Evolutionary conservation across 305 asterid genomes (phyloP).

Genomic region (Fraxinus xanthoxyloides): DNA sequence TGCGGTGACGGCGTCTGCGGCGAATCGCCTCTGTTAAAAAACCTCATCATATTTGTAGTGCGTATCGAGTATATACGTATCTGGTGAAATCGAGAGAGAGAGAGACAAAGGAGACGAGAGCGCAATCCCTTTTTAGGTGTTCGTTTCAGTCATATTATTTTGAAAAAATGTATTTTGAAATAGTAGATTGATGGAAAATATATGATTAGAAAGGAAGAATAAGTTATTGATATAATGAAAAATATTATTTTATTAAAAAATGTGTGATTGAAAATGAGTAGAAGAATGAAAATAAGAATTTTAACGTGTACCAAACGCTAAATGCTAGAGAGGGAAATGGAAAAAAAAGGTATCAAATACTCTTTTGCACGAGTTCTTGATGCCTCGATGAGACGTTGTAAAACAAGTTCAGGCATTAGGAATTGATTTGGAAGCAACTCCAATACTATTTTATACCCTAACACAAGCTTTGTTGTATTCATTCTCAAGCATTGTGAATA

Average conservation of each 20-base stretch:
- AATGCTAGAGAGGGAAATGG: slow-evolving; percentile 22
- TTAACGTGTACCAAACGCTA: too few species aligned
- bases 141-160: too few species aligned
- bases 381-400: neutral
- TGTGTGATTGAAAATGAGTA: too few species aligned
- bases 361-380: neutral
- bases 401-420: neutral
- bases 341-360: neutral
- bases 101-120: neutral
- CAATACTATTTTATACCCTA: neutral
- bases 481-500: neutral
- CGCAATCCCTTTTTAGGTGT: neutral
- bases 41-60: slow-evolving; percentile 40
- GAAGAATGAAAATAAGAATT: too few species aligned
- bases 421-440: neutral
- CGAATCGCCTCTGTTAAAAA: slow-evolving; percentile 49
- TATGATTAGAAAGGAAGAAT: too few species aligned
- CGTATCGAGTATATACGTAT: neutral
- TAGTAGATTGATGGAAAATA: too few species aligned
- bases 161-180: too few species aligned
- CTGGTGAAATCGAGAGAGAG: neutral
- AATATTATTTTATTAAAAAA: neutral
- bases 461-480: neutral
- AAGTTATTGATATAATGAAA: too few species aligned
- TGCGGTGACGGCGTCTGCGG: slow-evolving; percentile 43